phyloP scores from a whole-genome alignment of 495 filamentous ascomycete species.

The Achaetomiella virescens region DNA sequence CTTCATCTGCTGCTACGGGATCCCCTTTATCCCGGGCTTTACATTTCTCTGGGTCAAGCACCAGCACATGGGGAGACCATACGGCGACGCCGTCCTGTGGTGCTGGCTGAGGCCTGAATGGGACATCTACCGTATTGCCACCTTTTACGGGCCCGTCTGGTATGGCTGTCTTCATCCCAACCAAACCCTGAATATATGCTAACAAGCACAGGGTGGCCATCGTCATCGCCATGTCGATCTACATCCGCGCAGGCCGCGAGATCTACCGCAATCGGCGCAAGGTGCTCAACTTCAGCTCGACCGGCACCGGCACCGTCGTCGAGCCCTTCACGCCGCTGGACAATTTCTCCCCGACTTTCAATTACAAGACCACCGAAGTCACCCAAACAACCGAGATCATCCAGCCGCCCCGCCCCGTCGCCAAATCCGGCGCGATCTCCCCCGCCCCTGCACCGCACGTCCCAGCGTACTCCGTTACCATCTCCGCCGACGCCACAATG shows the following conservation, averaged over 20 bases:
- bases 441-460: constrained; percentile 13
- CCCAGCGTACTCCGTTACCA: constrained; percentile 41
- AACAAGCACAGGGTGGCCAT: constrained; percentile 51
- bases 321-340: constrained; percentile 8
- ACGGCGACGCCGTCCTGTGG: constrained; percentile 78
- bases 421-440: constrained; percentile 13
- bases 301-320: constrained; percentile 13
- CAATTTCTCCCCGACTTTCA: constrained; percentile 32
- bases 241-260: constrained; percentile 61
- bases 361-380: constrained; percentile 54
- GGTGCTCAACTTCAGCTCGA: constrained; percentile 39
- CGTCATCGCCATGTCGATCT: constrained; percentile 63
- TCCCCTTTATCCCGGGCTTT: constrained; percentile 66
- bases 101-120: constrained; percentile 67
- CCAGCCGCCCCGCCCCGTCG: constrained; percentile 20
- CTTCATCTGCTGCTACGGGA: constrained; percentile 64
- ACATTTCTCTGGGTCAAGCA: constrained; percentile 59
- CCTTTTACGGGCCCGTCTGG: constrained; percentile 85
- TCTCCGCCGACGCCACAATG: constrained; percentile 33
- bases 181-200: constrained; percentile 10
- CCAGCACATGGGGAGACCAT: constrained; percentile 49
- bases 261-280: constrained; percentile 56
- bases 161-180: constrained; percentile 23
- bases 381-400: constrained; percentile 40
- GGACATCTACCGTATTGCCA: constrained; percentile 67